Base-by-base conservation (phyloP, 345 rosid genomes). In the Gossypium herbaceum region DNA sequence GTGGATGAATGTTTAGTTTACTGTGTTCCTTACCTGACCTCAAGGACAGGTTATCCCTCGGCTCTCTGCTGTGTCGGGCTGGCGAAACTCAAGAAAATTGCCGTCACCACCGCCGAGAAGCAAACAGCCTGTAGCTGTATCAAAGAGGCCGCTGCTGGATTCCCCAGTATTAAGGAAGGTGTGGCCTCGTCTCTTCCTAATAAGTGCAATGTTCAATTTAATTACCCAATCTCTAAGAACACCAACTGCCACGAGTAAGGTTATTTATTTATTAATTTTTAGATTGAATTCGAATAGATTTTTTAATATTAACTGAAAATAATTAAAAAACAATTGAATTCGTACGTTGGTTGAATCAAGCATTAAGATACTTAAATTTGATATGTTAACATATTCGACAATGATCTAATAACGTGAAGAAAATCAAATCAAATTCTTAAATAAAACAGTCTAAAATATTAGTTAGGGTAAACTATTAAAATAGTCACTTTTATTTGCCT, bases 111-210 rank as follows among this genome's bases (percentile, higher is more conserved):
- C 9, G 55, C 51, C 0, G 77, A 79, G 16, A 79, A 65, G 58
- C 74, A 61, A 58, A 76, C 72, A 4, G 82, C 81, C 5, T 79
- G 80, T 44, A 20, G 58, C 4, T 74, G 22, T 73, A 19, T 11
- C 2, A 82, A 82, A 51, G 17, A 45, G 0, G 78, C 80, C 2
- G 80, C 76, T 1, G 41, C 41, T 11, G 20, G 25, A 29, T 8
- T 51, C 19, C 13, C 20, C 7, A 48, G 7, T 13, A 64, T 79
- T 3, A 73, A 76, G 16, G 60, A 56, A 3, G 82, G 71, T 24
- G 73, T 65, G 1, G 80, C 82, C 22, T 2, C 72, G 12, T 41
- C 67, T 17, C 80, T 79, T 9, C 78, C 79, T 3, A 12, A 55
- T 2, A 59, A 68, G 10, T 79, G 84, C 29, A 63, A 65, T 7